phyloP scores from a whole-genome alignment of 345 rosid species.

The Limnanthes douglasii region DNA sequence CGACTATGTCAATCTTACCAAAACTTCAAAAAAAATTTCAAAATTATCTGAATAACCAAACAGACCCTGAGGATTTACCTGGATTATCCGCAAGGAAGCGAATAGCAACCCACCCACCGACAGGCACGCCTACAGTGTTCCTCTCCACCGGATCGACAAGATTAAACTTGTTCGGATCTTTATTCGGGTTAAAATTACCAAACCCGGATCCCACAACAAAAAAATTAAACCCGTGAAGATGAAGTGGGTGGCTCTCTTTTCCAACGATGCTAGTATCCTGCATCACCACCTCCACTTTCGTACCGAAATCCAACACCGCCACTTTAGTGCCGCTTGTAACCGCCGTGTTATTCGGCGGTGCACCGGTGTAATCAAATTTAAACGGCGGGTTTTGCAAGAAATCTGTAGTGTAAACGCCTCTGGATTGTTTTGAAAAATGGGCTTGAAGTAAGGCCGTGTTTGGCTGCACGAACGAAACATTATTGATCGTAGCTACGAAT shows the following conservation, averaged over 20 bases:
- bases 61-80: slow-evolving; percentile 18
- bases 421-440: slow-evolving; percentile 26
- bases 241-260: slow-evolving; percentile 68
- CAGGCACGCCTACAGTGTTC: slow-evolving; percentile 52
- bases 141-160: slow-evolving; percentile 61
- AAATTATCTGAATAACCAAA: too few species aligned
- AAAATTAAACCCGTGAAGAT: slow-evolving; percentile 65
- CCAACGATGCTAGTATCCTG: slow-evolving; percentile 70
- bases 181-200: slow-evolving; percentile 44
- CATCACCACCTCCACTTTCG: slow-evolving; percentile 56
- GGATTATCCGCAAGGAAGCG: slow-evolving; percentile 71
- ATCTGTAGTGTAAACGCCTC: slow-evolving; percentile 31
- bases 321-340: slow-evolving; percentile 41
- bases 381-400: slow-evolving; percentile 38
- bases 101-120: slow-evolving; percentile 65
- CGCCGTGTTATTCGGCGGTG: slow-evolving; percentile 47
- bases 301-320: slow-evolving; percentile 38
- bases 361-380: slow-evolving; percentile 61
- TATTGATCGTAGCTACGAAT: slow-evolving; percentile 53
- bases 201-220: slow-evolving; percentile 67
- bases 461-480: slow-evolving; percentile 44
- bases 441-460: slow-evolving; percentile 39
- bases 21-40: too few species aligned
- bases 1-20: too few species aligned
- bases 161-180: slow-evolving; percentile 43